Evolutionary conservation across 2,329 filamentous ascomycete species (phyloP).

Genomic region (Aureobasidium pullulans): DNA sequence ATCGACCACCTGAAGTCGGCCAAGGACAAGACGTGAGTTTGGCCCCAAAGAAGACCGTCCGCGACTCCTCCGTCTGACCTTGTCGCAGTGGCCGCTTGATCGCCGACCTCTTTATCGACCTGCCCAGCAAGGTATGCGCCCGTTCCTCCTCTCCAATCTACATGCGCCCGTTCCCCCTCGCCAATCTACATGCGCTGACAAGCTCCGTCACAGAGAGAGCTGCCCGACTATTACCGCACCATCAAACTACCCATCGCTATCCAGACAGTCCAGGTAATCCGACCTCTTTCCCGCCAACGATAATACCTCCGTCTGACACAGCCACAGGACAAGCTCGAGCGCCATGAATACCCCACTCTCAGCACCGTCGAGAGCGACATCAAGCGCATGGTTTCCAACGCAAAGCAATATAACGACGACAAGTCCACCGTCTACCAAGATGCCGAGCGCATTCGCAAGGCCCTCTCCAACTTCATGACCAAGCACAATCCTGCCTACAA

Average conservation of each 20-base stretch:
- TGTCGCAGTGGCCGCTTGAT: slow-evolving; percentile 15
- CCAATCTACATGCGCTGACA: slow-evolving; percentile 37
- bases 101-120: slow-evolving; percentile 14
- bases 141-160: background rate
- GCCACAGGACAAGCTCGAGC: slow-evolving; percentile 54
- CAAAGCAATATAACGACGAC: slow-evolving; percentile 74
- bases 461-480: slow-evolving; percentile 80
- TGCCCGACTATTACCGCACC: slow-evolving; percentile 69
- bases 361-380: slow-evolving; percentile 75
- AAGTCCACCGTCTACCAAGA: slow-evolving; percentile 69
- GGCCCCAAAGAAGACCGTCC: background rate
- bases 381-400: slow-evolving; percentile 81
- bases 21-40: slow-evolving; percentile 69
- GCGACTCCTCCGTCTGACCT: background rate
- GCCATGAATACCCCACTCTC: slow-evolving; percentile 61
- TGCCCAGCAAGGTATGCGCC: slow-evolving; percentile 14
- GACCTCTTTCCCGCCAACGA: background rate
- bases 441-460: slow-evolving; percentile 79
- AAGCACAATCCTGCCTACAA: slow-evolving; percentile 79
- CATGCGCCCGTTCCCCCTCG: background rate
- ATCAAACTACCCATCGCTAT: slow-evolving; percentile 75
- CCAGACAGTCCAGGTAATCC: slow-evolving; percentile 58
- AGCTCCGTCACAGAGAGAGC: slow-evolving; percentile 51
- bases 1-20: slow-evolving; percentile 68
- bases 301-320: background rate